Evolutionary conservation across 2,329 filamentous ascomycete species (phyloP), one percentile per base, ranked within the genome.

Genomic region (Hortaea sp.): DNA sequence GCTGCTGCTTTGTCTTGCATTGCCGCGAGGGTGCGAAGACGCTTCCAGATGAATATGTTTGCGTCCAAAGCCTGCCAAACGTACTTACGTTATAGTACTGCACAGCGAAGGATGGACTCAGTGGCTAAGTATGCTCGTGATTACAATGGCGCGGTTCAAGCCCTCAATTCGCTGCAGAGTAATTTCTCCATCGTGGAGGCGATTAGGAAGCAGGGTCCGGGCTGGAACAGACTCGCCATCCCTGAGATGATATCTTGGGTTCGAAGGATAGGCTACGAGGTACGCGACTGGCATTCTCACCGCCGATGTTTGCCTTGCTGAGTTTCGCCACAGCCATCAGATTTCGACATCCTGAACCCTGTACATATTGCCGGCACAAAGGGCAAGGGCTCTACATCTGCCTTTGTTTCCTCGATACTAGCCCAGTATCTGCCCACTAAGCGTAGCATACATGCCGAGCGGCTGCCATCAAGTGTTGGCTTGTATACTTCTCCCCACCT

Each of bases 301-400:
- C 20, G 20, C 20, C 20, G 20, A 20, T 20, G 20, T 20, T 4
- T 20, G 20, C 20, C 20, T 20, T 20, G 20, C 20, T 20, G 20
- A 20, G 4, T 20, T 44, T 10, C 38, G 4, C 30, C 29, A 10
- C 40, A 83, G 78, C 78, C 80, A 12, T 73, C 75, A 10, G 78
- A 82, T 49, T 74, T 84, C 55, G 70, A 81, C 52, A 66, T 61
- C 7, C 60, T 84, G 51, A 82, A 77, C 49, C 69, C 75, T 54
- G 79, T 97, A 50, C 90, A 97, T 63, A 81, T 97, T 40, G 86
- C 90, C 1, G 90, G 90, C 9, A 95, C 89, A 4, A 97, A 95
- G 65, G 90, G 90, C 49, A 97, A 95, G 65, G 89, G 89, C 37
- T 92, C 86, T 2, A 88, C 88, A 0, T 87, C 85, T 53, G 84